phyloP scores from a whole-genome alignment of 352 stramenopile genomes.

The Phytophthora niederhauseri region DNA sequence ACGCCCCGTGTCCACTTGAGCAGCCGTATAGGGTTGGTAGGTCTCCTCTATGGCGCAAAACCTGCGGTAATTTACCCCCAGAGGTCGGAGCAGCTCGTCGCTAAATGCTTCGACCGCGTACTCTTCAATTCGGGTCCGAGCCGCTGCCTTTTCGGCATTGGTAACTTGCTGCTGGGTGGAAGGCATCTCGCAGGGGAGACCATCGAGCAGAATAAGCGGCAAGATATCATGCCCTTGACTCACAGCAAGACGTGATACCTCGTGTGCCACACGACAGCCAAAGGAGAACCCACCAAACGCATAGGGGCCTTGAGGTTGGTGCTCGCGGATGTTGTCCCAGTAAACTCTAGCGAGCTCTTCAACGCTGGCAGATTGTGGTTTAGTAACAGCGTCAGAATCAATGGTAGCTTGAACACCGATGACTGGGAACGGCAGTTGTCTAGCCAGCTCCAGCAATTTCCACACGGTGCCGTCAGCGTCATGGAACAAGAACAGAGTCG shows the following conservation, averaged over 20 bases:
- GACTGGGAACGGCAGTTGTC: slow-evolving; percentile 40
- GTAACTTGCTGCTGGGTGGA: slow-evolving; percentile 3
- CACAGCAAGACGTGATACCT: slow-evolving; percentile 38
- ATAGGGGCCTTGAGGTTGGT: slow-evolving; percentile 46
- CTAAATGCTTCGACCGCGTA: slow-evolving; percentile 28
- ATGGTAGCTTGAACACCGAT: slow-evolving; percentile 42
- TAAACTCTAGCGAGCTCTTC: slow-evolving; percentile 47
- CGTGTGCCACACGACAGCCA: slow-evolving; percentile 59
- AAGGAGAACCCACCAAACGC: slow-evolving; percentile 67
- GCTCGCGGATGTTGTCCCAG: slow-evolving; percentile 38
- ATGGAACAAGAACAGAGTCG: slow-evolving; percentile 57
- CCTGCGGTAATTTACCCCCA: slow-evolving; percentile 42
- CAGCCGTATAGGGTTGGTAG: slow-evolving; percentile 38
- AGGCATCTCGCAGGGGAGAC: slow-evolving; percentile 37
- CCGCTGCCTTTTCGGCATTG: slow-evolving; percentile 23
- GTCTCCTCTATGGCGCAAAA: slow-evolving; percentile 45
- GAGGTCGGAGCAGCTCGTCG: slow-evolving; percentile 33
- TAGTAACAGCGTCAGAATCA: not conserved
- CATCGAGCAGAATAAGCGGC: slow-evolving; percentile 52
- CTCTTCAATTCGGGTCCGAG: slow-evolving; percentile 20
- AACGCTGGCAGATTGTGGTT: slow-evolving; percentile 19
- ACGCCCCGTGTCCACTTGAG: slow-evolving; percentile 1
- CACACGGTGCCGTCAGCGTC: slow-evolving; percentile 61
- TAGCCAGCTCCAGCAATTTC: slow-evolving; percentile 60
- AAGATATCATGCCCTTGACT: slow-evolving; percentile 34